A percentile compares a stretch with the other conserved stretches of the same genome.
phyloP scores from a whole-genome alignment of 1,139 yeast genomes.

The Kurtzmaniella quercitrusa region DNA sequence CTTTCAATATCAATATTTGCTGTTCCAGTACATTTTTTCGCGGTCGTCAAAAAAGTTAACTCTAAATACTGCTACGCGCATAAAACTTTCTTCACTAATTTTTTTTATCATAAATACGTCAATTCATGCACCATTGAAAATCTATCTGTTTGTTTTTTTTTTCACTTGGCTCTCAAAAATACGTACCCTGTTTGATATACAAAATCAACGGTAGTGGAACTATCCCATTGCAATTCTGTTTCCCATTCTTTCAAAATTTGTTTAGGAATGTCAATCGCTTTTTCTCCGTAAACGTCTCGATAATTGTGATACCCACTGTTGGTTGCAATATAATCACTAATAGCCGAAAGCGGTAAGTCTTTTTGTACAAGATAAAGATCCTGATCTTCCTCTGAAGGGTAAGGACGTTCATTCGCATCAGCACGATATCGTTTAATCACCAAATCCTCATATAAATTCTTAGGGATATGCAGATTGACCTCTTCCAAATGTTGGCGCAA shows the following conservation, averaged over 20 bases:
- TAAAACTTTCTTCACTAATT: too few species aligned
- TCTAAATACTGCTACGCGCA: too few species aligned
- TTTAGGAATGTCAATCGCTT: conserved; percentile 17
- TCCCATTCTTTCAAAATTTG: conserved; percentile 23
- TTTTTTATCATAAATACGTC: too few species aligned
- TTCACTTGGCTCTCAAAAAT: conserved; percentile 23
- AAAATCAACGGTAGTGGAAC: conserved; percentile 22
- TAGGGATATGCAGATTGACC: conserved; percentile 32
- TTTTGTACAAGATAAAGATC: conserved; percentile 24
- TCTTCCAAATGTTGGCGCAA: conserved; percentile 24
- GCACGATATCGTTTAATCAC: conserved; percentile 25
- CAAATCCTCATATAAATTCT: conserved; percentile 23
- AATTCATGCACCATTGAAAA: too few species aligned
- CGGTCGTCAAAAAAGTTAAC: too few species aligned
- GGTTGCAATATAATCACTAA: conserved; percentile 30
- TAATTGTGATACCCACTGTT: conserved; percentile 37
- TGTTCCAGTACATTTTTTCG: too few species aligned
- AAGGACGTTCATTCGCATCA: conserved; percentile 11
- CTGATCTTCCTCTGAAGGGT: conserved; percentile 14
- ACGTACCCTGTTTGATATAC: conserved; percentile 43
- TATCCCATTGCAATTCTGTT: conserved; percentile 27
- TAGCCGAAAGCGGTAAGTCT: conserved; percentile 20
- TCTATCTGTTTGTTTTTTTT: too few species aligned
- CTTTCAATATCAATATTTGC: too few species aligned
- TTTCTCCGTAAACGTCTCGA: conserved; percentile 25